Base-by-base conservation (phyloP, 176 grass and related monocot genomes). In the Lolium perenne region DNA sequence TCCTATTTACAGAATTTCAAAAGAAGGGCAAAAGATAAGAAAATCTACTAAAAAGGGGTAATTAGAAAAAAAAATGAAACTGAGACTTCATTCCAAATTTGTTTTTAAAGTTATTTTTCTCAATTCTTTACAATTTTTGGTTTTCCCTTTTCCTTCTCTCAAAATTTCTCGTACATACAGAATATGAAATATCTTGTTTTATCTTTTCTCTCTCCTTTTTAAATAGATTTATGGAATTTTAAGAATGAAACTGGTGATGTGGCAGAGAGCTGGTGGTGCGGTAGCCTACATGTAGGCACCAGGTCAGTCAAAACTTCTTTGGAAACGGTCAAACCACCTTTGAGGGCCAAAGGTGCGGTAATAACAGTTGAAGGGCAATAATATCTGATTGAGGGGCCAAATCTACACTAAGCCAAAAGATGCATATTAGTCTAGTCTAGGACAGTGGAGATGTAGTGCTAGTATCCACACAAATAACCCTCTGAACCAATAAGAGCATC, bases 1-100 rank as follows among this genome's bases (percentile, higher is more conserved):
- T 71, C 12, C n/a, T 72, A 72, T 72, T 35, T 35, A 72, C 20
- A 73, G 12, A 48, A 73, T 48, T 74, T 49, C n/a, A 25, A 49
- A 74, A 74, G 1, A 25, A 0, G 60, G 15, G 46, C 26, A 49
- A 47, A 7, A 23, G 48, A 23, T 7, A 25, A 25, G 50, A 70
- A 21, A 69, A 47, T 7, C n/a, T 72, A 72, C 41, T 12, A 38
- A 22, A 71, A 46, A 71, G 21, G 21, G 69, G 9, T 22, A 72
- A 73, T 14, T 48, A n/a, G n/a, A 73, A 15, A 49, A 22, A 73
- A 25, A 23, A 43, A 5, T 29, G 6, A 70, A 21, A 47, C 22
- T 74, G 46, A 7, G 71, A 74, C 14, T 74, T 4, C 4, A 17
- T 74, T 51, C 14, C 50, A 26, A 17, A 51, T 26, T 9, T 50